These are phyloP conservation scores for Mycena floridula DNA, from an alignment of 768 basidiomycete species.

Conservation along the genomic window DNA sequence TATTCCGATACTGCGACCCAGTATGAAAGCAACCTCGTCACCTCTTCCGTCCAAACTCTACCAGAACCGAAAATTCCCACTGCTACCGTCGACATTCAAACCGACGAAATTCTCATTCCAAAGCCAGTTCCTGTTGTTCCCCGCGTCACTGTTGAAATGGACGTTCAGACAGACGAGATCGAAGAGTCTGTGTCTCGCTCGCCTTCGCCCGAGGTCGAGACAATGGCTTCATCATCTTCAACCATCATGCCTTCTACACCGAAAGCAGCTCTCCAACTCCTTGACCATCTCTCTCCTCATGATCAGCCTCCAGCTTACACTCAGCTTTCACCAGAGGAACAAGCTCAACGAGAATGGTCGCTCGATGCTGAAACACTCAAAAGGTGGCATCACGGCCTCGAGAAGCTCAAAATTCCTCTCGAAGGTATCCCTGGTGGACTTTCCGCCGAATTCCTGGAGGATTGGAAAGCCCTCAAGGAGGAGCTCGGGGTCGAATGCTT, in stretches of 20 bases:
- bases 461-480: slow-evolving; percentile 75
- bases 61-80: slow-evolving; percentile 43
- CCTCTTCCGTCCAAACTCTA: slow-evolving; percentile 55
- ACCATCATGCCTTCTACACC: slow-evolving; percentile 70
- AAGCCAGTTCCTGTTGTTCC: slow-evolving; percentile 13
- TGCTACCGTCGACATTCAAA: slow-evolving; percentile 50
- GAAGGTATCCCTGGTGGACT: slow-evolving; percentile 45
- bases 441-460: slow-evolving; percentile 61
- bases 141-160: slow-evolving; percentile 42
- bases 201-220: slow-evolving; percentile 43
- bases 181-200: slow-evolving; percentile 32
- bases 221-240: slow-evolving; percentile 67
- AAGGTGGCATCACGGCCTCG: slow-evolving; percentile 65
- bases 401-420: slow-evolving; percentile 25
- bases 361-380: slow-evolving; percentile 52
- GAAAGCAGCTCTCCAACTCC: slow-evolving; percentile 32
- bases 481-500: slow-evolving; percentile 74
- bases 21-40: slow-evolving; percentile 48
- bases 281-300: slow-evolving; percentile 23
- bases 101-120: slow-evolving; percentile 30
- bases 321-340: slow-evolving; percentile 49
- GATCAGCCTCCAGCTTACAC: slow-evolving; percentile 76
- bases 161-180: slow-evolving; percentile 58
- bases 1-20: slow-evolving; percentile 73
- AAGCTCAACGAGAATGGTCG: slow-evolving; percentile 44